Evolutionary conservation across 2,329 filamentous ascomycete genomes (phyloP), one percentile per base, ranked within the genome.

Genomic region (Boeremia exigua): DNA sequence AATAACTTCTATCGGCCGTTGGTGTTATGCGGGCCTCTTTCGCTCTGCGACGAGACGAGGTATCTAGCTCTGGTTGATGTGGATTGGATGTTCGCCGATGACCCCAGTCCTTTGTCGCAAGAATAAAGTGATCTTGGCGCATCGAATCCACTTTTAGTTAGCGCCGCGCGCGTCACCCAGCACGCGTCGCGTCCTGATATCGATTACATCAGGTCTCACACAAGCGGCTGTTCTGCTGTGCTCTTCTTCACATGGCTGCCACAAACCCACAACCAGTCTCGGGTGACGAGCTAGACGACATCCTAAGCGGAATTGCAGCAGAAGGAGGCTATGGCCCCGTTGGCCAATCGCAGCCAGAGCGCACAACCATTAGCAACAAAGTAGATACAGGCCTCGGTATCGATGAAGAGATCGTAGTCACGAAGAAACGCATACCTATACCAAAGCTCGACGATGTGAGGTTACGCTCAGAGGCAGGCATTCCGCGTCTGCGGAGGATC

Each of bases 371-470:
- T 43, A 50, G 63, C 49, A 51, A 65, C 46, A 53, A 84, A 63
- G 39, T 54, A 12, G 81, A 82, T 27, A 81, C 80, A 8, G 82
- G 81, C 0, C 78, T 96, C 2, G 92, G 93, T 40, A 86, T 97
- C 53, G 93, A 98, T 62, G 87, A 96, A 69, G 91, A 96, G 67
- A 85, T 99, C 48, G 88, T 91, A 51, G 83, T 97, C 4, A 85
- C 84, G 36, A 96, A 91, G 77, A 89, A 89, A 66, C 84, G 87
- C 32, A 84, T 87, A 59, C 91, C 92, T 1, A 82, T 87, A 52
- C 89, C 94, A 4, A 99, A 97, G 74, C 83, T 99, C 25, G 93
- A 99, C 70, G 92, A 96, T 66, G 79, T 84, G 9, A 85, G 92
- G 62, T 79, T 98, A n/a, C 81, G 98, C 1, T 95, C 92, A 3